Base-by-base conservation (phyloP, 345 rosid genomes). In the Xanthoceras sorbifolium region DNA sequence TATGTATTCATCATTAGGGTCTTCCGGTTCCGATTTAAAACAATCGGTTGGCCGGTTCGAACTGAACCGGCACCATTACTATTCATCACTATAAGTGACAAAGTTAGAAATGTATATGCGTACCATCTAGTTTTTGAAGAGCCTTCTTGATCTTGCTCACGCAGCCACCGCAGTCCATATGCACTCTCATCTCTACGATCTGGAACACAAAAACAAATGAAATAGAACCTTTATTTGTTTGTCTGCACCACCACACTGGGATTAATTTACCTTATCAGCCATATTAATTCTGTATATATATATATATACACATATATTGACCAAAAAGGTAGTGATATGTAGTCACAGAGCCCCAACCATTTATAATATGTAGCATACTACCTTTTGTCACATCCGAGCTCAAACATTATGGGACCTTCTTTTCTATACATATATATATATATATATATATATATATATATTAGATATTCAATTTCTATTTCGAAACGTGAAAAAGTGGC, bases 121-220 rank as follows among this genome's bases (percentile, higher is more conserved):
- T 82, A 90, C 98, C 98, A 38, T 90, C 80, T 40, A 90, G 81
- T 34, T 88, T 94, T 46, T 70, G 63, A 68, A 94, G 90, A 64
- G 92, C 86, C 74, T 84, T 90, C 85, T 66, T 87, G 17, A 92
- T 86, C 77, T 84, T 90, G 50, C 55, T 77, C 79, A 86, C 90
- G 57, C 98, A 91, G 75, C 96, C 97, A 52, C 85, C 78, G 67
- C 97, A 92, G 67, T 92, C 92, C 85, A 94, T 94, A 26, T 87
- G 82, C 36, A 94, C 97, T 26, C 77, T 83, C 86, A 94, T 83
- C 79, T 89, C 93, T 44, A 85, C 78, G 1, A 94, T 81, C 98
- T 94, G 71, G 9, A 18, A n/a, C 69, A 52, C 2, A 50, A 50
- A 60, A 77, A 31, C 6, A 55, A 42, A 55, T 22, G 22, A 64